Evolutionary conservation across 1,139 yeast genomes (phyloP).

Genomic region (Hyphopichia wangnamkhiaoensis): DNA sequence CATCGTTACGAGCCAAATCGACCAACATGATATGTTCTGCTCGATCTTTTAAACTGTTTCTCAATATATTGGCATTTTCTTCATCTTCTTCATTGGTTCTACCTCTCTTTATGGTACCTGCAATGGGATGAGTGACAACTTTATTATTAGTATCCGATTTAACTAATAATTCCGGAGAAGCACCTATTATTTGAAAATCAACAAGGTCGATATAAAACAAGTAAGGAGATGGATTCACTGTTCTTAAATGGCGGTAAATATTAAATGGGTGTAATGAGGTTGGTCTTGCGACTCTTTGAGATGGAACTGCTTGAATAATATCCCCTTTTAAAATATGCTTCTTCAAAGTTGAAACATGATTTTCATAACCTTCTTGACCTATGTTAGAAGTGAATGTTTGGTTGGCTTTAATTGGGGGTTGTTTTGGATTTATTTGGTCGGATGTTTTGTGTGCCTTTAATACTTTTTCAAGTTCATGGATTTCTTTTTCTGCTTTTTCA

Average conservation of each 20-base stretch:
- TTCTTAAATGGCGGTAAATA: slow-evolving; percentile 88
- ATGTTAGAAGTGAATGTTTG: slow-evolving; percentile 81
- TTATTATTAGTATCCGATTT: slow-evolving; percentile 72
- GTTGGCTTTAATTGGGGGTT: slow-evolving; percentile 64
- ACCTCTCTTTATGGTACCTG: slow-evolving; percentile 93
- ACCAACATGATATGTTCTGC: slow-evolving; percentile 99
- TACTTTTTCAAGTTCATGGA: slow-evolving; percentile 55
- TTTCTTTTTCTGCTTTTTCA: slow-evolving; percentile 54
- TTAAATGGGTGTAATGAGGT: slow-evolving; percentile 95
- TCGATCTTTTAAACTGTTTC: slow-evolving; percentile 83
- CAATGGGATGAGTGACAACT: slow-evolving; percentile 93
- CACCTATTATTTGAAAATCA: slow-evolving; percentile 94
- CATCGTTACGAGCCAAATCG: slow-evolving; percentile 93
- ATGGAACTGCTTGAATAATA: slow-evolving; percentile 96
- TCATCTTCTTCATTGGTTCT: slow-evolving; percentile 91
- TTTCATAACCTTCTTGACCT: slow-evolving; percentile 91
- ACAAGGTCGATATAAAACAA: slow-evolving; percentile 88
- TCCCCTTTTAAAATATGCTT: slow-evolving; percentile 87
- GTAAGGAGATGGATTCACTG: slow-evolving; percentile 97
- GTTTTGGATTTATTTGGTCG: slow-evolving; percentile 49
- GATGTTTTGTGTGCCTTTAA: slow-evolving; percentile 42
- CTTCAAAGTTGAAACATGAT: slow-evolving; percentile 72
- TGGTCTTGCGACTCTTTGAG: slow-evolving; percentile 94
- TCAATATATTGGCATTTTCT: slow-evolving; percentile 68
- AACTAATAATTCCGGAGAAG: slow-evolving; percentile 92